A percentile compares a stretch with the other conserved stretches of the same genome.
These are phyloP conservation scores for Nakaseomyces glabratus DNA, from an alignment of 1,139 yeast genomes.

Conservation along the genomic window DNA sequence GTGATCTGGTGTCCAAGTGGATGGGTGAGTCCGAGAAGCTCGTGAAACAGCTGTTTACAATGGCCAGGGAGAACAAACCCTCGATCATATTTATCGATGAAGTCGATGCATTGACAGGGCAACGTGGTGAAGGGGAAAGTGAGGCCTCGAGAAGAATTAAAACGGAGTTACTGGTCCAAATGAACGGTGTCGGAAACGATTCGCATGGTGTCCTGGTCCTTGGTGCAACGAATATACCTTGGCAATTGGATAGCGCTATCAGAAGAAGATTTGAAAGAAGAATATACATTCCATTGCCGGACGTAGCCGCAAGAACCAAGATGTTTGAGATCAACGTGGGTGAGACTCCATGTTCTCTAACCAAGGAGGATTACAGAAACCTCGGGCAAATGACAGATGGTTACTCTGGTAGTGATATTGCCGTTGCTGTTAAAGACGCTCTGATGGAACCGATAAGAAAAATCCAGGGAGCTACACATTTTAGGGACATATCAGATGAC, in stretches of 20 bases:
- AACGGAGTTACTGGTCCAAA: slow-evolving; percentile 91
- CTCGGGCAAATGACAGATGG: slow-evolving; percentile 95
- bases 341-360: slow-evolving; percentile 72
- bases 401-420: slow-evolving; percentile 94
- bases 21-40: slow-evolving; percentile 97
- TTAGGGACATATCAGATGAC: slow-evolving; percentile 42
- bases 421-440: slow-evolving; percentile 95
- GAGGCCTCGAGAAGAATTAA: slow-evolving; percentile 95
- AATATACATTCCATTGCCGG: slow-evolving; percentile 92
- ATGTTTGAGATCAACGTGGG: slow-evolving; percentile 96
- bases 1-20: slow-evolving; percentile 95
- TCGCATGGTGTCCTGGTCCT: slow-evolving; percentile 84
- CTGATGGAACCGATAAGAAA: slow-evolving; percentile 96
- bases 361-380: slow-evolving; percentile 61
- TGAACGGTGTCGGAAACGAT: slow-evolving; percentile 99
- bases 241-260: slow-evolving; percentile 98
- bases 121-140: slow-evolving; percentile 96
- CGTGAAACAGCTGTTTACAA: slow-evolving; percentile 84
- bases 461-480: slow-evolving; percentile 94
- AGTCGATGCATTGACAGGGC: slow-evolving; percentile 96
- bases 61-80: slow-evolving; percentile 96
- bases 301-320: slow-evolving; percentile 75
- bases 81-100: slow-evolving; percentile 94
- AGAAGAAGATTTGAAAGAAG: slow-evolving; percentile 94
- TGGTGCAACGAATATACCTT: slow-evolving; percentile 97